These are phyloP conservation scores for Vaccinium myrtillus DNA, from an alignment of 148 eudicot genomes.

Conservation along the genomic window DNA sequence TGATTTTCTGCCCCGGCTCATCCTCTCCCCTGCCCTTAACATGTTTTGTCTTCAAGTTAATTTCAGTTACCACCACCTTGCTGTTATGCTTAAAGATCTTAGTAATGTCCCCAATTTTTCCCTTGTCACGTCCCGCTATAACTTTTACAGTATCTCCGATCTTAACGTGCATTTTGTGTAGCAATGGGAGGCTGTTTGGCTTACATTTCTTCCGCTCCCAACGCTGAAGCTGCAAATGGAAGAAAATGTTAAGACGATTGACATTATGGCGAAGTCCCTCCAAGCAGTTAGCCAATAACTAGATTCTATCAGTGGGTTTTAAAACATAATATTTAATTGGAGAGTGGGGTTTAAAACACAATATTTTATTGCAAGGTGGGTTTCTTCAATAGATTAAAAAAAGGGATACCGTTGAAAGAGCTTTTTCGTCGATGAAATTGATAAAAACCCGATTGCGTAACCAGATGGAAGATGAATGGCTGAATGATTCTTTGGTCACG, in stretches of 20 bases:
- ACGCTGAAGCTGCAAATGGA: constrained; percentile 59
- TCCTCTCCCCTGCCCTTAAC: constrained; percentile 73
- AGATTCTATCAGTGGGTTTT: not conserved
- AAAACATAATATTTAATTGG: no score
- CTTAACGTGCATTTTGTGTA: constrained; percentile 94
- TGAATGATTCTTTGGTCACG: no score
- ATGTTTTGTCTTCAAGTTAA: constrained; percentile 93
- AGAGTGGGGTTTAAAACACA: no score
- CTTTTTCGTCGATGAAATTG: no score
- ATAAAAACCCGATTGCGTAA: no score
- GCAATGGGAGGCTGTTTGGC: constrained; percentile 84
- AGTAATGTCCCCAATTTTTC: constrained; percentile 76
- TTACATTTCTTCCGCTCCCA: constrained; percentile 96
- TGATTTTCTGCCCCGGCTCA: constrained; percentile 81
- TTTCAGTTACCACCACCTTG: constrained; percentile 63
- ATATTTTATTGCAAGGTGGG: no score
- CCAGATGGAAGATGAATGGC: no score
- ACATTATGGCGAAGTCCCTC: not conserved
- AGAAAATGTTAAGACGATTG: not conserved
- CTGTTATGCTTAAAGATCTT: constrained; percentile 80
- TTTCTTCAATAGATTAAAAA: no score
- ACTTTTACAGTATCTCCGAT: constrained; percentile 93
- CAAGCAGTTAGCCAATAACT: not conserved
- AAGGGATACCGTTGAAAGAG: no score
- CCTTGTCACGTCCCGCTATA: constrained; percentile 85